Percentiles rank a stretch among this genome's conserved stretches.
These are phyloP conservation scores for Eudorina sp. DNA, from an alignment of 139 green algal genomes.

Conservation along the genomic window DNA sequence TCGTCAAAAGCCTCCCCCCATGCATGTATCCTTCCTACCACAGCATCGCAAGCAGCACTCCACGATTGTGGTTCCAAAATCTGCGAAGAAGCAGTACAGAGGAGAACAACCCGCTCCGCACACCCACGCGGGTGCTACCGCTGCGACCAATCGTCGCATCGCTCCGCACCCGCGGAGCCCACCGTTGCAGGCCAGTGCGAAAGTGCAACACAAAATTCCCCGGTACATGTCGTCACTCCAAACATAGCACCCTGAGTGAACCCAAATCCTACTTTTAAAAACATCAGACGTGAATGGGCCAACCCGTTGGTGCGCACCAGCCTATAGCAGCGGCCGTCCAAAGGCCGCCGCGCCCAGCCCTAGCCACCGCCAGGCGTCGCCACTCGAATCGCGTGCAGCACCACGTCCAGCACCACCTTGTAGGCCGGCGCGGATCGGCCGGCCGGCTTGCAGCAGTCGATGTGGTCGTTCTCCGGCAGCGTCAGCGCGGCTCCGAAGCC, in stretches of 20 bases:
- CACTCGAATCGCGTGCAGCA: slow-evolving; percentile 7
- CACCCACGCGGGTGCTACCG: too few species aligned
- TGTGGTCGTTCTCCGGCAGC: slow-evolving; percentile 80
- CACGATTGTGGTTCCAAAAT: too few species aligned
- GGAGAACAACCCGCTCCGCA: too few species aligned
- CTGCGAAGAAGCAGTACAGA: too few species aligned
- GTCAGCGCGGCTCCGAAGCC: slow-evolving; percentile 80
- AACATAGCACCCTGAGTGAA: too few species aligned
- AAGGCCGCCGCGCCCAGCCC: background rate
- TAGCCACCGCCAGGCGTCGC: background rate
- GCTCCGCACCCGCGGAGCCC: too few species aligned
- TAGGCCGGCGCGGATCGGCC: slow-evolving; percentile 16
- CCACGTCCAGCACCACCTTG: slow-evolving; percentile 7
- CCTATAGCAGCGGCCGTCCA: background rate
- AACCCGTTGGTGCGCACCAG: background rate
- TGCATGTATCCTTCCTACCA: too few species aligned
- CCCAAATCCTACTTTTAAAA: background rate
- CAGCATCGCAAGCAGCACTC: too few species aligned
- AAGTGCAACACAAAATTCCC: background rate
- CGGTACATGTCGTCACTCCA: too few species aligned
- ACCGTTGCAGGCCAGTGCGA: background rate
- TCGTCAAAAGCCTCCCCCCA: too few species aligned
- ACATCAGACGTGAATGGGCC: background rate
- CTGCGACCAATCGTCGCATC: too few species aligned
- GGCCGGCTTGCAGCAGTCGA: slow-evolving; percentile 77